Evolutionary conservation across 768 basidiomycete species (phyloP), one percentile per base, ranked within the genome.

Genomic region (Flagelloscypha sp.): DNA sequence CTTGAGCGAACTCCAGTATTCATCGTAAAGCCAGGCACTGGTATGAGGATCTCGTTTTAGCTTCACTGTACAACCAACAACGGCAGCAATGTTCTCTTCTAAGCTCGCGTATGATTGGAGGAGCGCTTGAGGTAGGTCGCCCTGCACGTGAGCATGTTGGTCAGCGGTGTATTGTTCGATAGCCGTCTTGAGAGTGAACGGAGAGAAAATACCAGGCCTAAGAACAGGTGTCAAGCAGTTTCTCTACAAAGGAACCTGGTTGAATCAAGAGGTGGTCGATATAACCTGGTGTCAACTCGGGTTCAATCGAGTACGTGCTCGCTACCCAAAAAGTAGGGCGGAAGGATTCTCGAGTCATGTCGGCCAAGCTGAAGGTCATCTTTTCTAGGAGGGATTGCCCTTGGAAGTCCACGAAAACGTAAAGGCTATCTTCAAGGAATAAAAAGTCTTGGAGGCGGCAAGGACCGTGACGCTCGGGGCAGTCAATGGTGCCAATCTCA

Each of bases 181-280:
- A 16, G 90, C 89, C 12, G 75, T 81, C 29, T 76, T 75, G 22
- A 95, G 73, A 7, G 90, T 88, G 23, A 84, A 58, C 2, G 75
- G 63, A 7, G 93, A 93, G 58, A 95, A 97, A 34, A 87, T 69
- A 15, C 87, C 88, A 0, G 94, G 92, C 21, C 80, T 72, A 68
- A 93, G 79, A 44, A 95, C 67, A 29, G n/a, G 80, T 85, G 35
- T 78, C 68, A 49, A 92, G 69, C 58, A 90, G 92, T 43, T 81
- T 82, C 38, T 79, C 79, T 0, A 81, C 68, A 48, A 93, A 56
- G 2, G 84, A 84, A 21, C 79, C 79, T 17, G 76, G 69, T 20
- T 73, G 65, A 37, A 82, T 61, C 38, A 94, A 72, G 35, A 81
- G 69, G 46, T 88, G 86, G 48, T 93, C 90, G 46, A 97, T 78